Percentiles rank a stretch among this genome's conserved stretches.
Evolutionary conservation across 305 asterid genomes (phyloP).

Genomic region (Fraxinus xanthoxyloides): DNA sequence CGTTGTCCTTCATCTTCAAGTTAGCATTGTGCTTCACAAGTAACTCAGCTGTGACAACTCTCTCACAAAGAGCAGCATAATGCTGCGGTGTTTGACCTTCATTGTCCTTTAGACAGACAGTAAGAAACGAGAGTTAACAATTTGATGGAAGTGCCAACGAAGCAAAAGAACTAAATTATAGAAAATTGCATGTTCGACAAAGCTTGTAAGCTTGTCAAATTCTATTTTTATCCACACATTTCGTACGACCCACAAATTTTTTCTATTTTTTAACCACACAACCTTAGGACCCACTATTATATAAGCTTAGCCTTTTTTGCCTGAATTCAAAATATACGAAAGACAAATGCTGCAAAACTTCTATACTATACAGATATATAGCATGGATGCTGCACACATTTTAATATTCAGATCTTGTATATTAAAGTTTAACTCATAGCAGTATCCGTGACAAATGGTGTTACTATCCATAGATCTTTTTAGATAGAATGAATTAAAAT

Average conservation of each 20-base stretch:
- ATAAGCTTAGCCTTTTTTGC: background rate
- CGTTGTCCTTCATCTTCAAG: conserved; percentile 56
- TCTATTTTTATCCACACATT: background rate
- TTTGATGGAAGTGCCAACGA: background rate
- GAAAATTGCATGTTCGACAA: background rate
- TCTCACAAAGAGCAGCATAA: conserved; percentile 92
- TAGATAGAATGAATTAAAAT: background rate
- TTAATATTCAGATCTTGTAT: background rate
- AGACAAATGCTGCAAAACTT: background rate
- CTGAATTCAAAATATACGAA: background rate
- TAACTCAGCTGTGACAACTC: conserved; percentile 64
- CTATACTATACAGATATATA: too few species aligned
- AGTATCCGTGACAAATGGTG: background rate
- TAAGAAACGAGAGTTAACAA: background rate
- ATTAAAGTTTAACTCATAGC: background rate
- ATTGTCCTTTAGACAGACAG: conserved; percentile 54
- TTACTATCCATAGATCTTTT: background rate
- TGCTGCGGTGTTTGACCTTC: conserved; percentile 95
- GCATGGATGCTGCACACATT: background rate
- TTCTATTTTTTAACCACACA: background rate
- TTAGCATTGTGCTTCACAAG: conserved; percentile 81
- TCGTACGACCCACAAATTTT: background rate
- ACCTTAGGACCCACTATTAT: background rate
- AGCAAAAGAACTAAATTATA: background rate
- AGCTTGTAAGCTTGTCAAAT: background rate